Base-by-base conservation (phyloP, 345 rosid genomes). In the Atalantia buxifolia region DNA sequence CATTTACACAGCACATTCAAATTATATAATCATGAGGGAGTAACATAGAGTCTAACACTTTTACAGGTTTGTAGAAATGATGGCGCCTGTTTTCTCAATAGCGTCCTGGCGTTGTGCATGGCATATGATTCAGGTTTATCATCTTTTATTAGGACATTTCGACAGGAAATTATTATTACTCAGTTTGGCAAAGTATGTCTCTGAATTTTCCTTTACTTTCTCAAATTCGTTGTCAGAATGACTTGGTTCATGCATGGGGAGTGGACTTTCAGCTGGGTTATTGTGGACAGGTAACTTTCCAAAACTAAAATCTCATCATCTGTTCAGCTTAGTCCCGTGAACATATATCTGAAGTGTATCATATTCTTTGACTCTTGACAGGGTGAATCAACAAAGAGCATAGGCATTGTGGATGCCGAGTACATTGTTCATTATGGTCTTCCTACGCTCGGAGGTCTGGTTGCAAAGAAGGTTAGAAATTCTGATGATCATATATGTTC, bases 11-110 rank as follows among this genome's bases (percentile, higher is more conserved):
- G 13, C 18, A 3, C 50, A 12, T 45, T 45, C 18, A 13, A 45
- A 45, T 45, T 13, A 13, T 45, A 45, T 12, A 45, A 13, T 45
- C 50, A 12, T 7, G 24, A 63, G 78, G 25, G 38, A 10, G 70
- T 30, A 62, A 71, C 72, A 35, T 50, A 71, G 18, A 73, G 76
- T 36, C 36, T 60, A 42, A 19, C 75, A 53, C 36, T 77, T 6
- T 45, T 82, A 71, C 86, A 94, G 94, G 85, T 92, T 89, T 87
- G 95, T 92, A 2, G 94, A 94, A 84, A 89, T 94, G 91, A 90
- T 91, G 97, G 95, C 92, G 60, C 98, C 98, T 66, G 97, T 92
- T 81, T 94, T 94, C 88, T 92, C 98, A n/a, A 85, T 57, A 84
- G 91, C 87, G 57, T 89, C 97, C 13, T 91, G 97, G 98, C 88